Conservation (phyloP, 148 eudicot genomes). For the Amaranthus palmeri region DNA sequence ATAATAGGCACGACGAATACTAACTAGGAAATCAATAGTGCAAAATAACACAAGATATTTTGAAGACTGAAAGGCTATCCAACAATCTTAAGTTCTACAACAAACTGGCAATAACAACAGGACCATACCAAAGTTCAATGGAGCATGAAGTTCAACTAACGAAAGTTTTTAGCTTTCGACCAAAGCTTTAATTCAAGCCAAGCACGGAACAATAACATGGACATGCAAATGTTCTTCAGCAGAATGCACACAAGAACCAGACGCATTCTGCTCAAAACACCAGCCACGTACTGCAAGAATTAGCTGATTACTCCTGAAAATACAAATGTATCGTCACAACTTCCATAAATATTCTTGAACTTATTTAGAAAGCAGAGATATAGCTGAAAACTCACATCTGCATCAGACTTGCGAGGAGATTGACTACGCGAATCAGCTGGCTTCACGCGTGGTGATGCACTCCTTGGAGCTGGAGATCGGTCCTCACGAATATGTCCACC, state of each 20-base stretch:
- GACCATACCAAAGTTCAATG: slow-evolving; percentile 41
- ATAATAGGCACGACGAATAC: not conserved
- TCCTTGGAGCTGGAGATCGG: slow-evolving; percentile 49
- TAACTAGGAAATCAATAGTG: not conserved
- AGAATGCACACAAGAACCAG: not conserved
- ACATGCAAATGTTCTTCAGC: slow-evolving; percentile 20
- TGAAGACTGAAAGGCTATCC: slow-evolving; percentile 1
- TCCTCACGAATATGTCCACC: slow-evolving; percentile 35
- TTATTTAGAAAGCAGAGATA: not conserved
- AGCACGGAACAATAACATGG: slow-evolving; percentile 22
- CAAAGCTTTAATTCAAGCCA: slow-evolving; percentile 22
- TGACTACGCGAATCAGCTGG: slow-evolving; percentile 70
- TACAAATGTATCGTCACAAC: slow-evolving; percentile 1
- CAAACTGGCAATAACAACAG: slow-evolving; percentile 23
- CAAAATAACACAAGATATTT: not conserved
- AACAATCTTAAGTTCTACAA: slow-evolving; percentile 12
- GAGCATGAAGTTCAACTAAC: slow-evolving; percentile 36
- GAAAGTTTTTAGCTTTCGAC: slow-evolving; percentile 24
- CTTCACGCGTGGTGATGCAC: slow-evolving; percentile 30
- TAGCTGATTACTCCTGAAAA: slow-evolving; percentile 40
- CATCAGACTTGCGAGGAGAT: slow-evolving; percentile 74
- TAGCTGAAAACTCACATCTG: slow-evolving; percentile 53
- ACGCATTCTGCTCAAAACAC: slow-evolving; percentile 9
- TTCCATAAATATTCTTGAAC: not conserved
- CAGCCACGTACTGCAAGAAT: not conserved